Base-by-base conservation (phyloP, 306 rosid genomes). In the Dryas drummondii region DNA sequence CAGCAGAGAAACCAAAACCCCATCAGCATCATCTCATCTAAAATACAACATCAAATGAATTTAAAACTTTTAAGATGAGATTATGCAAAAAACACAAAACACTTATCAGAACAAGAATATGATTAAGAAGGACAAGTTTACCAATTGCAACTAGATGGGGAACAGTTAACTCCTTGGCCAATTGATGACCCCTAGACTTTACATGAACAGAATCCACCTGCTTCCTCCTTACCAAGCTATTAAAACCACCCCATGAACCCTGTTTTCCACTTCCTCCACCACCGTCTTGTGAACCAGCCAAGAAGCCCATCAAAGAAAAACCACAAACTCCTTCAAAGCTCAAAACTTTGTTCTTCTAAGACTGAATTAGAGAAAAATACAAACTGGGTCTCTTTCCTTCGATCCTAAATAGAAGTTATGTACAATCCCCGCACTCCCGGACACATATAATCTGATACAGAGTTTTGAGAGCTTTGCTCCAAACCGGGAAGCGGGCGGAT, bases 131-230 rank as follows among this genome's bases (percentile, higher is more conserved):
- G 7, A 64, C 50, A 26, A 22, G 57, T 78, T 79, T 83, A 94
- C 98, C 98, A 72, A 94, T 75, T 5, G 87, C 97, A 79, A 91
- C 81, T 47, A 94, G 94, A 67, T 91, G 91, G 64, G 78, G 85
- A 83, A 94, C 80, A 62, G 93, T 74, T 81, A 94, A 75, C 65
- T 86, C 97, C 86, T 84, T 91, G 82, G 98, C 97, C 86, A 94
- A 88, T 70, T 87, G 87, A 13, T 76, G 78, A 83, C 73, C 68
- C 15, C 74, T n/a, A 3, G 82, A 37, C 60, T 80, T 78, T 10
- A 63, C 45, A 49, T 73, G 68, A 53, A 74, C 87, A 59, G 96
- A 91, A 74, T 94, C 98, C 15, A 88, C 97, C 80, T 80, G 91
- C 72, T 94, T 94, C 73, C 89, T 86, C 58, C 98, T 70, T 9